Base-by-base conservation (phyloP, 2,329 filamentous ascomycete species). In the Clarireedia paspali region DNA sequence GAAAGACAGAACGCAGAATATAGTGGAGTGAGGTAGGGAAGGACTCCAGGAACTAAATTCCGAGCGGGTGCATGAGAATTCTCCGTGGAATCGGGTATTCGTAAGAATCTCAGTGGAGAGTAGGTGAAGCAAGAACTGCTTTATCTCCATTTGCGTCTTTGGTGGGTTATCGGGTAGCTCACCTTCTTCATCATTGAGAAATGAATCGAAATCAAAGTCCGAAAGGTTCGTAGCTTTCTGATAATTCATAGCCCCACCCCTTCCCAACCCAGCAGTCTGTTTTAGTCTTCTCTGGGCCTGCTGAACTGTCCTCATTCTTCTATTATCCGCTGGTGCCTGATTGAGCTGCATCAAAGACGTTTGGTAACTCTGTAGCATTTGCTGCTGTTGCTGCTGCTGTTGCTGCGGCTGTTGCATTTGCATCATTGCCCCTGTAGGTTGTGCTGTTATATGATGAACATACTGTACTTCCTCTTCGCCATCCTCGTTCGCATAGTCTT, bases 11-110 rank as follows among this genome's bases (percentile, higher is more conserved):
- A 85, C 73, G 0, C 73, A 69, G 6, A 79, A 67, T 14, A 87
- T 76, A 0, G 83, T 84, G 23, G 76, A 69, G 63, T 88, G 85
- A 5, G 82, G 76, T n/a, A 85, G 69, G 7, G 76, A 77, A 0
- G 81, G 77, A 1, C 76, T 77, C 57, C 83, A 81, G 67, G 76
- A 79, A 47, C 77, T 72, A 60, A 84, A 83, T 62, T 84, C 80
- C 0, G 80, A 81, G 6, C 79, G 75, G 38, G 83, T 67, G 5
- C 79, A 75, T 1, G 79, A 79, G 50, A 82, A 77, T n/a, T 78
- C 72, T 6, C 73, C 74, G 51, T 77, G 71, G 0, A 80, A 60
- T 14, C 72, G 70, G 24, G 71, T 77, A 56, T 78, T 74, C 38
- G 84, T 61, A 38, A 81, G 67, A 14, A 81, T 74, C 61, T 84